These are phyloP conservation scores for Hamamelis virginiana DNA, from an alignment of 164 flowering plant species.

Conservation along the genomic window DNA sequence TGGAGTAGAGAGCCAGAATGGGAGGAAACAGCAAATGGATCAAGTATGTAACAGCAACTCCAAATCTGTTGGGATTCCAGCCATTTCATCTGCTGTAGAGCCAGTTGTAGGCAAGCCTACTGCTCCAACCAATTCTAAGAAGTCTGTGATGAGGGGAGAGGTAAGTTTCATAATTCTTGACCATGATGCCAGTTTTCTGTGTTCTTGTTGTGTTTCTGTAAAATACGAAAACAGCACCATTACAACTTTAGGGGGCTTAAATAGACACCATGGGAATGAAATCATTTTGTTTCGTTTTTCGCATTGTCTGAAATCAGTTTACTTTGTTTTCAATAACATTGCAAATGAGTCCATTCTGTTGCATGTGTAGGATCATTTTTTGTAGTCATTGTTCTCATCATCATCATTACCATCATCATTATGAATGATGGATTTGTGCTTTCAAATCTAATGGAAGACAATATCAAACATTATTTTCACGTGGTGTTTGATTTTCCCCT, in stretches of 20 bases:
- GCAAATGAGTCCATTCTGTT: no score
- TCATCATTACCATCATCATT: no score
- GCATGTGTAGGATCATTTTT: no score
- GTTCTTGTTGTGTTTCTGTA: background rate
- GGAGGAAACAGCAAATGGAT: conserved; percentile 33
- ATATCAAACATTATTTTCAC: no score
- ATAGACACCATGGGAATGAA: background rate
- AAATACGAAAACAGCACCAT: background rate
- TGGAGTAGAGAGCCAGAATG: conserved; percentile 26
- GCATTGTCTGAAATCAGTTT: no score
- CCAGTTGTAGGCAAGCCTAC: conserved; percentile 2
- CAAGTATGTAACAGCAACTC: conserved; percentile 10
- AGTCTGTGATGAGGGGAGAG: conserved; percentile 39
- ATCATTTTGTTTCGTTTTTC: background rate
- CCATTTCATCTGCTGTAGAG: conserved; percentile 15
- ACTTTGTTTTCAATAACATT: no score
- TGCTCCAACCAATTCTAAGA: conserved; percentile 30
- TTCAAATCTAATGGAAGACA: no score
- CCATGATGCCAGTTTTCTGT: background rate
- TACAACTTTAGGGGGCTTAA: no score
- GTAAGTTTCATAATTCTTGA: conserved; percentile 25
- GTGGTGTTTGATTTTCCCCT: no score
- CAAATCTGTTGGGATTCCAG: conserved; percentile 10
- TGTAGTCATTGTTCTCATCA: no score
- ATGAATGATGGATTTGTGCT: no score